Base-by-base conservation (phyloP, 495 filamentous ascomycete genomes). In the Penicillium taxi region DNA sequence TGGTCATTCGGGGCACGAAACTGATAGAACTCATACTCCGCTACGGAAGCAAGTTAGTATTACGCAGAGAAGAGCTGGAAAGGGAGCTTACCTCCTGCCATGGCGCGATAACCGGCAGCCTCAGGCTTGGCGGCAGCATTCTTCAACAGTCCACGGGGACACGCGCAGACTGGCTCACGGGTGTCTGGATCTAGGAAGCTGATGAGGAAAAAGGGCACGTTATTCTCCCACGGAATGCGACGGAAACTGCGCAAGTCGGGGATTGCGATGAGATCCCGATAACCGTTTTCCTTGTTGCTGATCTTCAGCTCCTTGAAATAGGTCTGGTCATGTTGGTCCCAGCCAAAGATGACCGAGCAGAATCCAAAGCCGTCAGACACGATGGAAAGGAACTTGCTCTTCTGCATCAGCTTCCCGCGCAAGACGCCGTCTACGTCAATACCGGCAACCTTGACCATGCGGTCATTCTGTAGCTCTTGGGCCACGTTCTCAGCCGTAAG, bases 11-110 rank as follows among this genome's bases (percentile, higher is more conserved):
- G 88, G 6, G 78, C 69, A 48, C 80, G 75, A 55, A 94, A 98
- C 56, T 94, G 86, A 67, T 82, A 96, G 73, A 98, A 98, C 58
- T 98, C 91, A 68, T 94, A 90, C 62, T 96, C 91, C 41, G 85
- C 91, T 96, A 47, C 13, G 28, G 18, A 25, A 19, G 48, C 23
- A 49, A 35, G 8, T 25, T 17, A 32, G 33, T 12, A n/a, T n/a
- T n/a, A n/a, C n/a, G n/a, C n/a, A 9, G n/a, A 0, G 13, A 6
- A 11, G 20, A 1, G 21, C 7, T 9, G 11, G 19, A 23, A 9
- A 13, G 16, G 9, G 7, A 12, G 53, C 52, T 45, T 67, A 96
- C 90, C 86, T 73, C 91, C 91, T 26, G 91, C 89, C 86, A 96
- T 89, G 5, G 89, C 91, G 9, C 78, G 74, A 50, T 78, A 78